Evolutionary conservation across 2,329 filamentous ascomycete genomes (phyloP).

Genomic region (Rhynchosporium graminicola): DNA sequence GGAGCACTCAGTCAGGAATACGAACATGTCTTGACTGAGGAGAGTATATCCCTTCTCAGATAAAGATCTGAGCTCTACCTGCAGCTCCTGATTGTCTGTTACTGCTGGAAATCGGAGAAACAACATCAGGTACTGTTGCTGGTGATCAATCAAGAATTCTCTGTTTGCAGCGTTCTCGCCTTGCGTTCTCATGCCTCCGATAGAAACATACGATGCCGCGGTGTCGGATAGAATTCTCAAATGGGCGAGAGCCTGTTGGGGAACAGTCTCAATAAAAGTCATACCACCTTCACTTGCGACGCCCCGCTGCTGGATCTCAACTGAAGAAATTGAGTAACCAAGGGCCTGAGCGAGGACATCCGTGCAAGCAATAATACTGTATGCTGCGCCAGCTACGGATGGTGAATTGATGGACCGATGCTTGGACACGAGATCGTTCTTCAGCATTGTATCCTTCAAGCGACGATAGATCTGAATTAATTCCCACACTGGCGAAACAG

Average conservation of each 20-base stretch:
- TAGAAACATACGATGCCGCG: constrained; percentile 77
- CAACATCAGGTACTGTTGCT: constrained; percentile 73
- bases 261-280: constrained; percentile 80
- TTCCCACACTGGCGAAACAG: constrained; percentile 49
- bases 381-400: constrained; percentile 19
- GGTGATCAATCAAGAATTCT: constrained; percentile 68
- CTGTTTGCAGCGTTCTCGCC: constrained; percentile 61
- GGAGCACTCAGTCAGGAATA: constrained; percentile 79
- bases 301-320: constrained; percentile 90
- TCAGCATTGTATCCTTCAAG: constrained; percentile 57
- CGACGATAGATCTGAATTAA: constrained; percentile 62
- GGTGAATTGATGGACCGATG: constrained; percentile 33
- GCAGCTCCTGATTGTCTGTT: background rate
- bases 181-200: constrained; percentile 67
- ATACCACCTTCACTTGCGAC: constrained; percentile 70
- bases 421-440: constrained; percentile 52
- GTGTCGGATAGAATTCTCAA: constrained; percentile 88
- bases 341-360: constrained; percentile 67
- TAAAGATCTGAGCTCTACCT: background rate
- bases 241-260: constrained; percentile 81
- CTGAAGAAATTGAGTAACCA: constrained; percentile 81
- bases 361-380: constrained; percentile 52
- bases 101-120: constrained; percentile 47
- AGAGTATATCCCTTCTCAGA: constrained; percentile 50
- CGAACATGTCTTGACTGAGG: constrained; percentile 69